A percentile compares a stretch with the other conserved stretches of the same genome.
Evolutionary conservation across 23 red algal genomes (phyloP).

Genomic region (Gracilaria domingensis): DNA sequence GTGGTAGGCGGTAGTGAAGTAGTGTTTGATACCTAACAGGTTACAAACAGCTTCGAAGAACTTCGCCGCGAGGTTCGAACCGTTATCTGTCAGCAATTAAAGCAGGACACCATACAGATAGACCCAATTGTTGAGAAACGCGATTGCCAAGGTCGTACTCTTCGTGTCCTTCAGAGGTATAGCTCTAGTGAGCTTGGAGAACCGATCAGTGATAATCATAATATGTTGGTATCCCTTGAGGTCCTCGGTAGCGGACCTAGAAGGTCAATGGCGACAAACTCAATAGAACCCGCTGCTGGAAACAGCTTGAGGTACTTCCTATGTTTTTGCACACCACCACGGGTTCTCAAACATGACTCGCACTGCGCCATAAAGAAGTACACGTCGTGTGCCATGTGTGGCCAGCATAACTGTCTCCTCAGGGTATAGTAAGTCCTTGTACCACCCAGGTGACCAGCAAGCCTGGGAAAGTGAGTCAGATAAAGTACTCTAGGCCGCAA

Average conservation of each 20-base stretch:
- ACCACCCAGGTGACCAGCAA: slow-evolving; percentile 28
- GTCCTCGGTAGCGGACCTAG: slow-evolving; percentile 39
- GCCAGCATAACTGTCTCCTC: slow-evolving; percentile 51
- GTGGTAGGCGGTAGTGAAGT: slow-evolving; percentile 53
- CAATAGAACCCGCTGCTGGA: slow-evolving; percentile 16
- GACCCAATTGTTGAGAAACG: slow-evolving; percentile 33
- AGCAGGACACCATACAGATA: slow-evolving; percentile 20
- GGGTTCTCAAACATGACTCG: slow-evolving; percentile 2
- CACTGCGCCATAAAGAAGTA: slow-evolving; percentile 4
- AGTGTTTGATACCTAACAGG: slow-evolving; percentile 15
- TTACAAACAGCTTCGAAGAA: slow-evolving; percentile 43
- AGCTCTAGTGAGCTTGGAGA: slow-evolving; percentile 45
- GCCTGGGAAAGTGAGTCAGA: neutral
- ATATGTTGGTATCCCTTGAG: slow-evolving; percentile 9
- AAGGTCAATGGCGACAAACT: slow-evolving; percentile 47
- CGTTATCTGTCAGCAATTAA: slow-evolving; percentile 40
- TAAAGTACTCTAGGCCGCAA: slow-evolving; percentile 16
- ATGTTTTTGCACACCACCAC: slow-evolving; percentile 23
- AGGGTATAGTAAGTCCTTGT: slow-evolving; percentile 44
- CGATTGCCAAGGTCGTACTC: neutral
- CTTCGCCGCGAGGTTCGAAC: slow-evolving; percentile 21
- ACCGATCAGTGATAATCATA: slow-evolving; percentile 39
- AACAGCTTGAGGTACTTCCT: slow-evolving; percentile 43
- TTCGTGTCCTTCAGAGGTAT: slow-evolving; percentile 34
- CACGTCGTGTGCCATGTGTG: slow-evolving; percentile 40